Conservation (phyloP, 2,329 filamentous ascomycete genomes). For the Botryotinia convoluta region DNA sequence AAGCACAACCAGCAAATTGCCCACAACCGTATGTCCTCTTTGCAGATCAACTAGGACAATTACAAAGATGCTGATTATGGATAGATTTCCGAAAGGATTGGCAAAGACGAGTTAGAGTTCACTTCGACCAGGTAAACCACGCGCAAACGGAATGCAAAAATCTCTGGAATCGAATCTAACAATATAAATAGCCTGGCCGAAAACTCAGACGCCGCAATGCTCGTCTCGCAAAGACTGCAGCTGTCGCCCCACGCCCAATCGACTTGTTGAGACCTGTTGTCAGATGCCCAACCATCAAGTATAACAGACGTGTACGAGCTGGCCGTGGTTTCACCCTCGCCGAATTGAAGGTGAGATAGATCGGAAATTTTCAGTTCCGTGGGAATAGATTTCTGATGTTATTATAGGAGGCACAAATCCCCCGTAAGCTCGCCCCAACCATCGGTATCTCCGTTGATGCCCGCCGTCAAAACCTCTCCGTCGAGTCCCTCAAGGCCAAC, state of each 20-base stretch:
- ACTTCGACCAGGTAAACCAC: constrained; percentile 94
- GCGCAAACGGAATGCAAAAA: constrained; percentile 26
- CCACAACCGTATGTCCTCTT: constrained; percentile 76
- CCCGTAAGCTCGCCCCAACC: constrained; percentile 89
- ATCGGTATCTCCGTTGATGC: constrained; percentile 96
- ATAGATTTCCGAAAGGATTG: constrained; percentile 99
- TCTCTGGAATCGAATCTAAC: constrained; percentile 37
- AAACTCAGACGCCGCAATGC: constrained; percentile 91
- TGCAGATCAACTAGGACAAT: constrained; percentile 31
- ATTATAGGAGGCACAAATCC: constrained; percentile 87
- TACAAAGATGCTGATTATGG: constrained; percentile 38
- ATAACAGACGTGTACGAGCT: constrained; percentile 96
- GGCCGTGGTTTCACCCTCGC: constrained; percentile 96
- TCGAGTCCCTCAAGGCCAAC: constrained; percentile 92
- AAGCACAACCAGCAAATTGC: constrained; percentile 99
- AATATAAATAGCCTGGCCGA: constrained; percentile 73
- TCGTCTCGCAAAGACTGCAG: constrained; percentile 91
- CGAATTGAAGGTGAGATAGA: constrained; percentile 85
- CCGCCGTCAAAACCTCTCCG: constrained; percentile 94
- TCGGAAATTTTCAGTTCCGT: constrained; percentile 6
- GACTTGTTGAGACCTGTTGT: constrained; percentile 96
- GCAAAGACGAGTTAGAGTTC: constrained; percentile 97
- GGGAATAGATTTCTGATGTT: constrained; percentile 27
- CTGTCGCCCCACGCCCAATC: constrained; percentile 92
- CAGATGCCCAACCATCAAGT: constrained; percentile 96